Base-by-base conservation (phyloP, 2,329 filamentous ascomycete species). In the Beauveria brongniartii region DNA sequence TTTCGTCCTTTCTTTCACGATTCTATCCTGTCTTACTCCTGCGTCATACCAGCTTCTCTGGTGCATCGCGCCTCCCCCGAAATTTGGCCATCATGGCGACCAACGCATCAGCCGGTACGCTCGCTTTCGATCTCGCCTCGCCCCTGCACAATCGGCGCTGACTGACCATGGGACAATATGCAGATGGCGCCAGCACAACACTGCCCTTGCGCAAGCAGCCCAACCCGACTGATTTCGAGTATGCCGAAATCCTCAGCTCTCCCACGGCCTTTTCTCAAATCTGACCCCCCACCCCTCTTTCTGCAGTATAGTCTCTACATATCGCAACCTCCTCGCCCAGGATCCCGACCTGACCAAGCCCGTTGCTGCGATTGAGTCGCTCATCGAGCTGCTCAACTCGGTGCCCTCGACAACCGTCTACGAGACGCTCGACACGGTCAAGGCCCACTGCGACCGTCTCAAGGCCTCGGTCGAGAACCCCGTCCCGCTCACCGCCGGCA, bases 301-400 rank as follows among this genome's bases (percentile, higher is more conserved):
- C 18, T 9, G 20, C 16, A 83, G 81, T 70, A 84, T 86, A 67
- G 82, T 85, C 63, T 72, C 75, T 28, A 79, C 80, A 24, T 86
- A 85, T 70, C 74, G 78, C 65, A 73, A 75, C 63, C 78, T 85
- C 62, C 80, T 85, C 55, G 72, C 75, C 63, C 78, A 81, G 56
- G 92, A 97, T 72, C 82, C 89, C 12, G 90, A 96, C 64, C 82
- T 97, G 58, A 97, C 93, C 41, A 97, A 96, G 85, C 92, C 94
- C 64, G 90, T 99, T 60, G 94, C 94, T 22, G 92, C 92, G 62
- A 96, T 96, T 71, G 91, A 96, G 77, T 87, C 92, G 30, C 82
- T 99, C 63, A 94, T 97, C 67, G 85, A 89, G 70, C 88, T 94
- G 63, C 89, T 97, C 63, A 87, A 88, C 70, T 83, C 89, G 65